Conservation (phyloP, 2,329 filamentous ascomycete genomes). For the Fusarium xylarioides region DNA sequence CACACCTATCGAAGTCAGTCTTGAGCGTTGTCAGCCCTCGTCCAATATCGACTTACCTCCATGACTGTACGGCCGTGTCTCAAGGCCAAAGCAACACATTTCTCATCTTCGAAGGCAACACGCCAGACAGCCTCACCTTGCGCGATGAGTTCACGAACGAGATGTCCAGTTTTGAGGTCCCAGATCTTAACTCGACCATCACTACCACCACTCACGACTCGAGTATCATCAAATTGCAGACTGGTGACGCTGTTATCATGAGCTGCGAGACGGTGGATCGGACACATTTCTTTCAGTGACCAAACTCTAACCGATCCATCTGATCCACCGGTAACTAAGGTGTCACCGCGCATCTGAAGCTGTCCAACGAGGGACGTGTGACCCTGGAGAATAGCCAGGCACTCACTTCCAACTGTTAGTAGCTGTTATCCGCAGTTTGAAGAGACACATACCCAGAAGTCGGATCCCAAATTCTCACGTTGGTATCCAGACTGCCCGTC, state of each 20-base stretch:
- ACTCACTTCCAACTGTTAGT: conserved; percentile 65
- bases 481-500: conserved; percentile 95
- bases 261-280: conserved; percentile 92
- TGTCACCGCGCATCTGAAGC: conserved; percentile 93
- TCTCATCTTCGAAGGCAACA: conserved; percentile 97
- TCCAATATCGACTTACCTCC: conserved; percentile 75
- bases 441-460: conserved; percentile 74
- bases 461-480: conserved; percentile 96
- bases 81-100: conserved; percentile 94
- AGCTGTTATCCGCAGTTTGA: not conserved
- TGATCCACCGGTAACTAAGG: conserved; percentile 93
- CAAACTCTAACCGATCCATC: conserved; percentile 97
- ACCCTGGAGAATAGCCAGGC: conserved; percentile 91
- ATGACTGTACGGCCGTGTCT: conserved; percentile 89
- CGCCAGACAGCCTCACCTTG: conserved; percentile 97
- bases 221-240: conserved; percentile 93
- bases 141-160: conserved; percentile 89
- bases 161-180: conserved; percentile 90
- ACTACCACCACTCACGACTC: conserved; percentile 94
- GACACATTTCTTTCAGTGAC: conserved; percentile 89
- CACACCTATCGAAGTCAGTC: conserved; percentile 73
- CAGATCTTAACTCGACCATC: conserved; percentile 99
- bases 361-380: conserved; percentile 98
- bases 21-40: not conserved
- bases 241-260: conserved; percentile 99